These are phyloP conservation scores for Rhodomyrtus psidioides DNA, from an alignment of 441 rosid genomes.

Conservation along the genomic window DNA sequence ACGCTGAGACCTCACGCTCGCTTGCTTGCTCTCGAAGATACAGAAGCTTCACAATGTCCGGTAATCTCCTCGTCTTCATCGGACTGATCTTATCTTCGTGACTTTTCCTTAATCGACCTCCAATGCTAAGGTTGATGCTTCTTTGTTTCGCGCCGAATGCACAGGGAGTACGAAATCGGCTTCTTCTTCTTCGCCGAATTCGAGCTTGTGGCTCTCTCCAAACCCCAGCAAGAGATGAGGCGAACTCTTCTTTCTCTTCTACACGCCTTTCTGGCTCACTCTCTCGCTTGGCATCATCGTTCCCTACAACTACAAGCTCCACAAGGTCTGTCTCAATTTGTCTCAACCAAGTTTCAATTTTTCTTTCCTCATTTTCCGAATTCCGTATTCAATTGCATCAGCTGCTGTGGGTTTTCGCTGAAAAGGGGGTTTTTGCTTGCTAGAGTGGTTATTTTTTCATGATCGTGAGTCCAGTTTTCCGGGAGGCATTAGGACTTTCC, in stretches of 20 bases:
- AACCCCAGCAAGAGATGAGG: slow-evolving; percentile 95
- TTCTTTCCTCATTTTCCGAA: neutral
- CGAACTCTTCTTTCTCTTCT: slow-evolving; percentile 81
- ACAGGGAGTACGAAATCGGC: slow-evolving; percentile 2
- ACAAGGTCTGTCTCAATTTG: slow-evolving; percentile 45
- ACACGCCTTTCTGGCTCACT: slow-evolving; percentile 98
- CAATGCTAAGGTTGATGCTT: neutral
- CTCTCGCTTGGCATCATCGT: slow-evolving; percentile 82
- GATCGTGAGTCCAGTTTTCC: neutral
- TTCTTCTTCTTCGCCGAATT: neutral
- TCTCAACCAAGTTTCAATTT: neutral
- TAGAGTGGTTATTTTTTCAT: neutral
- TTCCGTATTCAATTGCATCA: neutral
- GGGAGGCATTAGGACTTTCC: neutral
- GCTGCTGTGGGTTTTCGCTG: neutral
- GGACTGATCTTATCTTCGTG: neutral
- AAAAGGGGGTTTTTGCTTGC: neutral
- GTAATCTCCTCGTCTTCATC: neutral
- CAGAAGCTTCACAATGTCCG: neutral
- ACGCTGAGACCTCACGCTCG: neutral
- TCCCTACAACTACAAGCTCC: slow-evolving; percentile 83
- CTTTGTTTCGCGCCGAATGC: neutral
- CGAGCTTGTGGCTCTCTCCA: slow-evolving; percentile 70
- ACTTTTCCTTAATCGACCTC: neutral
- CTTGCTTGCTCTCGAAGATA: neutral